phyloP scores from a whole-genome alignment of 371 early-diverging fungal genomes.

The Funneliformis caledonium region DNA sequence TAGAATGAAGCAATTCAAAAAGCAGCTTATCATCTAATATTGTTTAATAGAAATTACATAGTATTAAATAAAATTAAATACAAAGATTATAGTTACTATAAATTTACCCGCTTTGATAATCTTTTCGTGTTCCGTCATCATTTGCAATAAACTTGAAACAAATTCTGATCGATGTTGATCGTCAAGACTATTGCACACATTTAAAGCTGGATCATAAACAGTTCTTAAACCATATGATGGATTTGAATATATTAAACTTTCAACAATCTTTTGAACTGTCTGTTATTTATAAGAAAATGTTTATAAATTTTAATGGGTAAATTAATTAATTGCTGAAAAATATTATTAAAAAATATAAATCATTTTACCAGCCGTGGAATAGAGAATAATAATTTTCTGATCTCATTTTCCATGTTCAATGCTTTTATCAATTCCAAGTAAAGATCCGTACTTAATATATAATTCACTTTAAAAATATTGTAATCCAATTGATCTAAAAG shows the following conservation, averaged over 20 bases:
- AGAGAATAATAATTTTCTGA: background rate
- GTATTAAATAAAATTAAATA: background rate
- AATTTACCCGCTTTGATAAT: background rate
- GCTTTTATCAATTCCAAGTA: background rate
- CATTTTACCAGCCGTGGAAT: background rate
- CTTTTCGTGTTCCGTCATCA: background rate
- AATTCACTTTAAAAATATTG: background rate
- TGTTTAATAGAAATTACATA: background rate
- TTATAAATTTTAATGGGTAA: background rate
- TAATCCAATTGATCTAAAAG: background rate
- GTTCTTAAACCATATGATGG: background rate
- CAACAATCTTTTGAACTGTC: background rate
- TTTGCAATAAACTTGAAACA: background rate
- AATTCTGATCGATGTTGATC: background rate
- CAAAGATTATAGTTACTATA: background rate
- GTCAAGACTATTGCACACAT: background rate
- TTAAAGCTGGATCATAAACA: constrained; percentile 18
- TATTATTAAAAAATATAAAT: background rate
- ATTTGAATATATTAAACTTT: background rate
- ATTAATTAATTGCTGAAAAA: background rate
- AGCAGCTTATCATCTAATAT: background rate
- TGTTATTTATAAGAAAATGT: background rate
- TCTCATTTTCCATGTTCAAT: background rate
- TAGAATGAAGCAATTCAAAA: background rate
- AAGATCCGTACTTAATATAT: background rate